Evolutionary conservation across 2,329 filamentous ascomycete species (phyloP).

Genomic region (Akanthomyces muscarius): DNA sequence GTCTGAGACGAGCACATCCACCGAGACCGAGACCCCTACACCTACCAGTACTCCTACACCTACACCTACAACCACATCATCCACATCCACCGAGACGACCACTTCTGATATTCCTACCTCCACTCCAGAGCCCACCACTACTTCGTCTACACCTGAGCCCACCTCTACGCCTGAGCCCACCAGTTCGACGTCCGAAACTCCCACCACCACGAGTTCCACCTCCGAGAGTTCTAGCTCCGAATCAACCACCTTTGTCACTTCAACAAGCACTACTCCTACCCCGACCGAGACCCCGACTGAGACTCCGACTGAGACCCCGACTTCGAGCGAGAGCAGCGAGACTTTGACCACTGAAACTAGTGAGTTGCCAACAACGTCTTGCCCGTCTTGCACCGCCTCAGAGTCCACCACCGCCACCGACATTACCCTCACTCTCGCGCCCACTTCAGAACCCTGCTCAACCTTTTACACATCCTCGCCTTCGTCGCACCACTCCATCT

Average conservation of each 20-base stretch:
- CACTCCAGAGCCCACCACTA: neutral
- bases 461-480: conserved; percentile 2
- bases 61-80: conserved; percentile 6
- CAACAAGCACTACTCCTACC: neutral
- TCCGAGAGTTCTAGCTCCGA: conserved; percentile 6
- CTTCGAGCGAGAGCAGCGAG: conserved; percentile 4
- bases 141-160: neutral
- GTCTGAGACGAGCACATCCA: conserved; percentile 4
- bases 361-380: conserved; percentile 15
- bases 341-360: conserved; percentile 8
- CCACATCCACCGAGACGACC: conserved; percentile 2
- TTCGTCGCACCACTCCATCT: conserved; percentile 4
- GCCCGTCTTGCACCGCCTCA: conserved; percentile 7
- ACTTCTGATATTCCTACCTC: neutral
- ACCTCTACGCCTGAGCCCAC: neutral
- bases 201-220: neutral
- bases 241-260: conserved; percentile 3
- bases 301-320: neutral
- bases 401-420: conserved; percentile 2
- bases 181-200: neutral
- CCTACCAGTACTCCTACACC: conserved; percentile 8
- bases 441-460: neutral
- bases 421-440: conserved; percentile 12
- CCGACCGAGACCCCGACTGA: conserved; percentile 3
- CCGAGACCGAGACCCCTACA: neutral